These are phyloP conservation scores for Tolypocladium nubicola DNA, from an alignment of 2,329 filamentous ascomycete genomes.

Conservation along the genomic window DNA sequence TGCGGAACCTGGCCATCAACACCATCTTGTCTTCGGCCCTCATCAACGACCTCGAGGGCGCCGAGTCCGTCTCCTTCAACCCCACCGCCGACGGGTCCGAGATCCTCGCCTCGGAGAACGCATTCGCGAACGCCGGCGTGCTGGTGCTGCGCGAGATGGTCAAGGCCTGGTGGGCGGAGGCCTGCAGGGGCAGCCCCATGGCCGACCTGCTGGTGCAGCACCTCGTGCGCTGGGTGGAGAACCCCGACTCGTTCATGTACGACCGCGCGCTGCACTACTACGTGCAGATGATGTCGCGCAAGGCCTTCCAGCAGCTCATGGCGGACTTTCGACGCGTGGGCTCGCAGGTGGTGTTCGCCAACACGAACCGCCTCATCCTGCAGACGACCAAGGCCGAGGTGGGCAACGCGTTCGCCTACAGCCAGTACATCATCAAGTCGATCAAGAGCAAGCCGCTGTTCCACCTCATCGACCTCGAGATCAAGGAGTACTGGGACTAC, in stretches of 20 bases:
- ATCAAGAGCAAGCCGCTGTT: conserved; percentile 94
- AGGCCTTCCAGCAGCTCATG: conserved; percentile 95
- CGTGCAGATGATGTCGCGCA: conserved; percentile 96
- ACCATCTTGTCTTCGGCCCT: conserved; percentile 94
- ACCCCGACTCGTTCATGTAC: conserved; percentile 86
- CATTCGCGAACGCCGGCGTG: conserved; percentile 87
- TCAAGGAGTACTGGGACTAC: conserved; percentile 99
- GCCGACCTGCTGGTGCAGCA: conserved; percentile 97
- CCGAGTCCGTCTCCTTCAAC: conserved; percentile 79
- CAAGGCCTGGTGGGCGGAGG: conserved; percentile 95
- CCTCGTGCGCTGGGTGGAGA: conserved; percentile 94
- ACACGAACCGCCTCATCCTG: conserved; percentile 74
- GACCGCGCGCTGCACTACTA: conserved; percentile 93
- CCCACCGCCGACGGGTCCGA: conserved; percentile 29
- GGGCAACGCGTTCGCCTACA: conserved; percentile 92
- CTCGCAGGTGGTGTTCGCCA: conserved; percentile 92
- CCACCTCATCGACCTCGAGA: conserved; percentile 92
- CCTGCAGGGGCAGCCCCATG: conserved; percentile 82
- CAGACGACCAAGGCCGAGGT: conserved; percentile 97
- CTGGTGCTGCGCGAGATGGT: conserved; percentile 95
- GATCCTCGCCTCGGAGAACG: conserved; percentile 71
- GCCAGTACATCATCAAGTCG: conserved; percentile 93
- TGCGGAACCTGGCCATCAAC: conserved; percentile 93
- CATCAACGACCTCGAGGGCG: conserved; percentile 90
- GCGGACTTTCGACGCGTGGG: conserved; percentile 91